Conservation (phyloP, 2,329 filamentous ascomycete species). For the Chaetoscypha palmicola region DNA sequence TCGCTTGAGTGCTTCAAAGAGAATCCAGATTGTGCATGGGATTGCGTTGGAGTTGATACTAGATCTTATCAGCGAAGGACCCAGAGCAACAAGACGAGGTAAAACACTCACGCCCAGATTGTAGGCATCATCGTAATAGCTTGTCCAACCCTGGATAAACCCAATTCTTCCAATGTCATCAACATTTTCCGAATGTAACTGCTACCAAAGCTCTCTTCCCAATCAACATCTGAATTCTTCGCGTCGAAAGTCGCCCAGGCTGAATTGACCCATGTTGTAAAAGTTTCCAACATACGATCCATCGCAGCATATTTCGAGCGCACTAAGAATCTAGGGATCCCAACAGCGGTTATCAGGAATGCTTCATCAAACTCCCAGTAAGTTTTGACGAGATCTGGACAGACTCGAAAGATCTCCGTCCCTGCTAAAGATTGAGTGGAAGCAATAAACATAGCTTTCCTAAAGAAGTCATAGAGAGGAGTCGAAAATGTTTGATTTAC, state of each 20-base stretch:
- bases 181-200: slow-evolving; percentile 7
- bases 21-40: slow-evolving; percentile 14
- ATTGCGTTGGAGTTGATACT: slow-evolving; percentile 17
- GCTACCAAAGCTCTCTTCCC: slow-evolving; percentile 15
- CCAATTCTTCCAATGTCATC: slow-evolving; percentile 3
- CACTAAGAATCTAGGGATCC: slow-evolving; percentile 11
- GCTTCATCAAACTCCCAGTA: slow-evolving; percentile 15
- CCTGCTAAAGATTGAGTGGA: slow-evolving; percentile 11
- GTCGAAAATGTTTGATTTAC: slow-evolving; percentile 3
- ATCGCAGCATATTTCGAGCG: slow-evolving; percentile 6
- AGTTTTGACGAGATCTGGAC: slow-evolving; percentile 9
- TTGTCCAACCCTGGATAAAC: slow-evolving; percentile 10
- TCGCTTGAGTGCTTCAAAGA: slow-evolving; percentile 13
- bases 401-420: slow-evolving; percentile 10
- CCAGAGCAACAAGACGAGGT: not conserved
- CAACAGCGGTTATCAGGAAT: slow-evolving; percentile 9
- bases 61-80: slow-evolving; percentile 1
- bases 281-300: slow-evolving; percentile 11
- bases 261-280: slow-evolving; percentile 9
- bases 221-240: slow-evolving; percentile 8
- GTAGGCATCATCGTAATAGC: slow-evolving; percentile 8
- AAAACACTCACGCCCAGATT: slow-evolving; percentile 11
- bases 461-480: slow-evolving; percentile 10
- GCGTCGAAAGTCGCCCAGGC: slow-evolving; percentile 8
- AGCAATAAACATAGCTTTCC: slow-evolving; percentile 11